phyloP scores from a whole-genome alignment of 306 rosid genomes.

The Castanea sativa region DNA sequence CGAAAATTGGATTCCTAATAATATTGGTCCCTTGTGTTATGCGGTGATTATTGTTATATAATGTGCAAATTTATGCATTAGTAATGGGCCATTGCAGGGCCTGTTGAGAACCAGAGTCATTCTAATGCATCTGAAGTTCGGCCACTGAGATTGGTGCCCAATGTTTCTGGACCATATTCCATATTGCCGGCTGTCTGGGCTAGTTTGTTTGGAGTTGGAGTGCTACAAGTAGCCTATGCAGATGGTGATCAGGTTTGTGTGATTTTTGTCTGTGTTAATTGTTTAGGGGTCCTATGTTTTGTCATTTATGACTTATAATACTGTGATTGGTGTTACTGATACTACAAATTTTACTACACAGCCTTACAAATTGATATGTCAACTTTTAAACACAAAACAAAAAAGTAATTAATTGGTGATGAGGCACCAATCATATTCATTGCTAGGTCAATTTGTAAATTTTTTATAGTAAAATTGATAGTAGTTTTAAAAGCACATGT shows the following conservation, averaged over 20 bases:
- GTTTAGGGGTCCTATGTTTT: neutral
- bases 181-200: conserved; percentile 48
- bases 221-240: conserved; percentile 43
- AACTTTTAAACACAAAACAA: too few species aligned
- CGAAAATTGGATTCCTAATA: too few species aligned
- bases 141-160: conserved; percentile 15
- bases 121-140: conserved; percentile 29
- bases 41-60: neutral
- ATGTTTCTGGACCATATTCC: conserved; percentile 11
- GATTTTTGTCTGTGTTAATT: neutral
- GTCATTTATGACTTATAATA: neutral
- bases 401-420: too few species aligned
- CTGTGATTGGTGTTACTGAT: too few species aligned
- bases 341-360: too few species aligned
- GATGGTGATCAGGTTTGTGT: conserved; percentile 52
- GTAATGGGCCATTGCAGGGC: conserved; percentile 27
- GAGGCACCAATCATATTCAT: too few species aligned
- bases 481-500: neutral
- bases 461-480: too few species aligned
- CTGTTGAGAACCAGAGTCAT: conserved; percentile 10
- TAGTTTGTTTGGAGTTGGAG: conserved; percentile 53
- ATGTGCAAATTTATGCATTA: neutral
- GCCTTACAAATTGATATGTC: too few species aligned
- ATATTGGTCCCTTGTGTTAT: neutral
- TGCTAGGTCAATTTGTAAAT: too few species aligned